phyloP scores from a whole-genome alignment of 75 land plant species.

The Pseudotsuga menziesii region DNA sequence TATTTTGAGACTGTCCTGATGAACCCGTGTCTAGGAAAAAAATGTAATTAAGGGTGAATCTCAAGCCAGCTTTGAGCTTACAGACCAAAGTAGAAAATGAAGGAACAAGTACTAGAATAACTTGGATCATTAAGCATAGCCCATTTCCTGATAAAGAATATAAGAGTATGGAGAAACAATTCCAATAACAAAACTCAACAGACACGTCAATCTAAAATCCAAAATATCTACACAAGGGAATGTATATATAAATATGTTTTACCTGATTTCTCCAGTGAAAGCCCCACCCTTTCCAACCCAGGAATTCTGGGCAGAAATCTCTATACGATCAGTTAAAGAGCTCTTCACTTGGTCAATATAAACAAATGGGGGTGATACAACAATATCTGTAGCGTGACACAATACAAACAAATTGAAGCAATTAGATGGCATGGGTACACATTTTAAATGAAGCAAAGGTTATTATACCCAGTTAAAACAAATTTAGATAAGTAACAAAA shows the following conservation, averaged over 20 bases:
- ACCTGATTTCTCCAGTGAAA: conserved; percentile 98
- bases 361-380: conserved; percentile 91
- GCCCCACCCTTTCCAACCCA: conserved; percentile 98
- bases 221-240: not conserved
- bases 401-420: conserved; percentile 1
- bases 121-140: not conserved
- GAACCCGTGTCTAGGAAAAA: not conserved
- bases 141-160: not conserved
- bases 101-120: not conserved
- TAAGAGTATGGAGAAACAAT: not conserved
- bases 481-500: not conserved
- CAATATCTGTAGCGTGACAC: conserved; percentile 54
- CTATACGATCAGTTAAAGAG: conserved; percentile 69
- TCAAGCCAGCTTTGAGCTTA: not conserved
- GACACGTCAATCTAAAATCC: no score
- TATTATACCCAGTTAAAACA: not conserved
- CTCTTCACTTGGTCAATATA: conserved; percentile 76
- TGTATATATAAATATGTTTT: conserved; percentile 4
- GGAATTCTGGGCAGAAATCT: conserved; percentile 88
- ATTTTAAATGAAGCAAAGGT: not conserved
- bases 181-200: no score
- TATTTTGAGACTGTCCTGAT: not conserved
- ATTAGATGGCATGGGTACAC: not conserved
- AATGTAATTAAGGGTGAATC: not conserved
- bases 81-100: not conserved